Conservation (phyloP, 768 basidiomycete species). For the Cystobasidium tubakii region DNA sequence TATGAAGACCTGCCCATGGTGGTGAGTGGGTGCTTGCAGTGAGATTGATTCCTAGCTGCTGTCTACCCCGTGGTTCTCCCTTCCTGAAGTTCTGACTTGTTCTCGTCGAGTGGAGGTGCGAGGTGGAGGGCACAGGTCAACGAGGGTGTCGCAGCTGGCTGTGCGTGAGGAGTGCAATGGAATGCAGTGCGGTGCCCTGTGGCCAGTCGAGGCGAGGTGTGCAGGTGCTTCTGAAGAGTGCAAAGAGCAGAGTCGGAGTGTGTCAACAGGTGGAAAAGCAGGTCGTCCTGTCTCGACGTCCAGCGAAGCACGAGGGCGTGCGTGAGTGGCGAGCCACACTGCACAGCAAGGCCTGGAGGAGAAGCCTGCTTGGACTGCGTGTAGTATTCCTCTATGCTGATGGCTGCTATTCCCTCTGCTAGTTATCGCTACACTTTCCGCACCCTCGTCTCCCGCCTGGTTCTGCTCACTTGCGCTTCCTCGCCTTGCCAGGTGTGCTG, state of each 20-base stretch:
- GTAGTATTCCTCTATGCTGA: too few species aligned
- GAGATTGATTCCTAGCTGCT: not conserved
- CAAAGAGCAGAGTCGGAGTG: too few species aligned
- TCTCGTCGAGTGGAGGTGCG: not conserved
- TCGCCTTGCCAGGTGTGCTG: constrained; percentile 1
- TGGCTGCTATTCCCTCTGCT: too few species aligned
- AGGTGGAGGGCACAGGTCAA: not conserved
- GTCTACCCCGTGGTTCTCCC: not conserved
- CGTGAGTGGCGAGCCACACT: not conserved
- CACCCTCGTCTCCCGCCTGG: too few species aligned
- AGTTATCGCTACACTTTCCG: too few species aligned
- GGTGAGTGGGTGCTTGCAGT: too few species aligned
- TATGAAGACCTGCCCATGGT: constrained; percentile 28
- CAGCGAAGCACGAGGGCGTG: not conserved
- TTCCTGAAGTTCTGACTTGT: not conserved
- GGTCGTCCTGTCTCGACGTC: too few species aligned
- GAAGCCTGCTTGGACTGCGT: too few species aligned
- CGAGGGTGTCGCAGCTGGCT: constrained; percentile 2
- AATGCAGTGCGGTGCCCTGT: not conserved
- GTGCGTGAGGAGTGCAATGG: not conserved
- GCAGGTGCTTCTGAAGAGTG: not conserved
- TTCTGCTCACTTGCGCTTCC: constrained; percentile 23
- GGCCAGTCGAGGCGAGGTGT: constrained; percentile 5
- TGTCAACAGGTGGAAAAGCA: too few species aligned
- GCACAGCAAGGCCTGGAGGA: too few species aligned